Conservation (phyloP, 257 asterid genomes). For the Scutellaria barbata region DNA sequence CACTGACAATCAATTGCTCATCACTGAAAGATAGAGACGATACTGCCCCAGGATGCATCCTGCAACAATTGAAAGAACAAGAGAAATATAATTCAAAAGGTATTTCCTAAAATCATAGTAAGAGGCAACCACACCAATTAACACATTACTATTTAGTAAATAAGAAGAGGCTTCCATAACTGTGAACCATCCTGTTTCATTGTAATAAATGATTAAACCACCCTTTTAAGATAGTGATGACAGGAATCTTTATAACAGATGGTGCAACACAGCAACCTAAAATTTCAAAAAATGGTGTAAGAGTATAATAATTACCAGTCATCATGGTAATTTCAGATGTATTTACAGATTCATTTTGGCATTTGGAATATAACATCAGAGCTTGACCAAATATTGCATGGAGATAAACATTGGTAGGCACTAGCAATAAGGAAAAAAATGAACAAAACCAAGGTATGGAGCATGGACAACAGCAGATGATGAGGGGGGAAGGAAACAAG, state of each 20-base stretch:
- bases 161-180: conserved; percentile 20
- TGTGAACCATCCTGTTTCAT: neutral
- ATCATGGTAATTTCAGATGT: neutral
- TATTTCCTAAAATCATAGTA: conserved; percentile 11
- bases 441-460: conserved; percentile 1
- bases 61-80: conserved; percentile 40
- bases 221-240: conserved; percentile 15
- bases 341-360: conserved; percentile 1
- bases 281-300: neutral
- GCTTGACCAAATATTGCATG: conserved; percentile 16
- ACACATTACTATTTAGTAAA: conserved; percentile 10
- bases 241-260: neutral
- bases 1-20: conserved; percentile 80
- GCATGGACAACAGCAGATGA: conserved; percentile 1
- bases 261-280: neutral
- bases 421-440: conserved; percentile 22
- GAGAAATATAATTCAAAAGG: neutral
- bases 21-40: conserved; percentile 75
- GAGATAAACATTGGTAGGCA: conserved; percentile 22
- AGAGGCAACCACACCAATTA: conserved; percentile 13
- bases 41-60: conserved; percentile 89
- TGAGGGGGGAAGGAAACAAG: conserved; percentile 4
- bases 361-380: conserved; percentile 9
- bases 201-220: conserved; percentile 14
- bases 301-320: conserved; percentile 3